Conservation (phyloP, 768 basidiomycete species). For the Xerocomus potaroensis region DNA sequence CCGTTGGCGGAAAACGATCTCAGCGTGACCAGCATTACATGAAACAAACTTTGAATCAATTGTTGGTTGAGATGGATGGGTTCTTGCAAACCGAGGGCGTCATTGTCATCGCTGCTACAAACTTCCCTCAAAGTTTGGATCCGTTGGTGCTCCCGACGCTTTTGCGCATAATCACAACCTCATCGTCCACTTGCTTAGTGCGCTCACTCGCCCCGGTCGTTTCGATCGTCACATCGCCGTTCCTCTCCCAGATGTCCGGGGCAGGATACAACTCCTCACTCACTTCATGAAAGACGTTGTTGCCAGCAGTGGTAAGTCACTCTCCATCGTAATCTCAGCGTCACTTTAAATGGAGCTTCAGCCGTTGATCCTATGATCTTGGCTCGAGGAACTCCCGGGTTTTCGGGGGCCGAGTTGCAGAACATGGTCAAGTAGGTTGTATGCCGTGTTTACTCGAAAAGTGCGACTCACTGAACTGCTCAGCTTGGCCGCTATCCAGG, state of each 20-base stretch:
- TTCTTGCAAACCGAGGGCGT: constrained; percentile 92
- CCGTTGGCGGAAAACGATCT: constrained; percentile 86
- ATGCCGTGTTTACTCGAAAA: not conserved
- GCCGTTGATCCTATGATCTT: constrained; percentile 85
- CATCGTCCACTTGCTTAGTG: constrained; percentile 43
- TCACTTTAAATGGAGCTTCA: no score
- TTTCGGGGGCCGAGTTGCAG: constrained; percentile 95
- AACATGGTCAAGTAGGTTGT: constrained; percentile 87
- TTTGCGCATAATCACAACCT: constrained; percentile 3
- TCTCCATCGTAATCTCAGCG: not conserved
- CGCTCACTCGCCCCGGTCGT: constrained; percentile 91
- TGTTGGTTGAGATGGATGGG: constrained; percentile 96
- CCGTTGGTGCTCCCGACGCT: constrained; percentile 47
- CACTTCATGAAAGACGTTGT: constrained; percentile 87
- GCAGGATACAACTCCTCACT: constrained; percentile 85
- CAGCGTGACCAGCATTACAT: constrained; percentile 82
- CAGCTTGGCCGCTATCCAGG: constrained; percentile 91
- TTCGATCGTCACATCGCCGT: constrained; percentile 94
- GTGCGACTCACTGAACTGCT: not conserved
- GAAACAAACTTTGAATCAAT: constrained; percentile 94
- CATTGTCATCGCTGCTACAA: constrained; percentile 96
- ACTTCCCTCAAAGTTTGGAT: constrained; percentile 93
- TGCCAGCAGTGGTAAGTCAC: constrained; percentile 47
- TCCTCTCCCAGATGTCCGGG: constrained; percentile 91
- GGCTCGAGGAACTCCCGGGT: constrained; percentile 92